These are phyloP conservation scores for Anethum foeniculum DNA, from an alignment of 140 eudicot genomes.

Conservation along the genomic window DNA sequence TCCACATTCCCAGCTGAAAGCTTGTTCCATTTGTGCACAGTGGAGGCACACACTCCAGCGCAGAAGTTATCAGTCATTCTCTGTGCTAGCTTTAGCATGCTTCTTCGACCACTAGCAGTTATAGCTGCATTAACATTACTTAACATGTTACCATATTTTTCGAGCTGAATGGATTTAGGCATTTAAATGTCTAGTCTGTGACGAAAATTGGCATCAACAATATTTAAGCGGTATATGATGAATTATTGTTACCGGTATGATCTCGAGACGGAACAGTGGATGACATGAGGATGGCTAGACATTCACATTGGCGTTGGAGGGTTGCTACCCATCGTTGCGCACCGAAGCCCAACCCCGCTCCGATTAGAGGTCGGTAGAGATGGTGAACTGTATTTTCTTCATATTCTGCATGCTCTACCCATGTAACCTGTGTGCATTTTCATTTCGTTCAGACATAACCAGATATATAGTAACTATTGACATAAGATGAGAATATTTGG, in stretches of 20 bases:
- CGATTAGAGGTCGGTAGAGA: conserved; percentile 69
- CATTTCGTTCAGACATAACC: background rate
- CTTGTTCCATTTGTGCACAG: conserved; percentile 92
- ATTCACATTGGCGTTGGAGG: conserved; percentile 91
- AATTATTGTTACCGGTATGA: conserved; percentile 36
- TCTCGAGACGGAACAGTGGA: conserved; percentile 57
- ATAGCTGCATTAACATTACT: conserved; percentile 36
- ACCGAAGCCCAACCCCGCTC: conserved; percentile 89
- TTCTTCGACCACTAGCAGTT: conserved; percentile 70
- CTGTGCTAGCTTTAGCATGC: conserved; percentile 96
- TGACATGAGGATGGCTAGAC: conserved; percentile 93
- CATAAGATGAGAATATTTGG: no score
- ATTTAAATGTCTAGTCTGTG: no score
- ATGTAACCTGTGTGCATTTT: conserved; percentile 57
- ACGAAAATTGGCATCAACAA: background rate
- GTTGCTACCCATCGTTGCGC: conserved; percentile 95
- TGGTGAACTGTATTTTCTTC: conserved; percentile 76
- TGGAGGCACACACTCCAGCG: conserved; percentile 89
- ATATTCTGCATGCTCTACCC: conserved; percentile 94
- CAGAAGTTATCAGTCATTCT: conserved; percentile 94
- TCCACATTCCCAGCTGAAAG: conserved; percentile 60
- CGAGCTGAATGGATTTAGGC: background rate
- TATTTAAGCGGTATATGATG: background rate
- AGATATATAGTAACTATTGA: no score
- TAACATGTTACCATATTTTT: no score